Conservation (phyloP, 2,329 filamentous ascomycete genomes). For the Talaromyces piceae region DNA sequence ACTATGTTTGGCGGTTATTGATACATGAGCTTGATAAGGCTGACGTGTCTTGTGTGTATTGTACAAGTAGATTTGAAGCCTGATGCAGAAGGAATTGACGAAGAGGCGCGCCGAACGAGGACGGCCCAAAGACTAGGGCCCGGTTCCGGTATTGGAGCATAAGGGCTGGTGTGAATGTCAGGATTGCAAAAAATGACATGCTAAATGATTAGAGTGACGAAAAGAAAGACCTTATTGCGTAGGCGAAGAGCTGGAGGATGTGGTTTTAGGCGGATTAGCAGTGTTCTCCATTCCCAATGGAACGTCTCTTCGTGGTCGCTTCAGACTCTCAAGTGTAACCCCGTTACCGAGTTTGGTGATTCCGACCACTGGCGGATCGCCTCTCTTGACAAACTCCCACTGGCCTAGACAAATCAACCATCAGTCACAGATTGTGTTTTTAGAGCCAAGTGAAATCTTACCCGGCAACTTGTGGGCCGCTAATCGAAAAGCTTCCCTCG, state of each 20-base stretch:
- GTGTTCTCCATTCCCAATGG: conserved; percentile 33
- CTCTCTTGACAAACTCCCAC: conserved; percentile 92
- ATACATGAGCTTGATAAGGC: conserved; percentile 19
- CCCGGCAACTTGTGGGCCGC: conserved; percentile 93
- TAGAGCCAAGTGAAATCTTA: conserved; percentile 36
- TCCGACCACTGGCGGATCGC: conserved; percentile 81
- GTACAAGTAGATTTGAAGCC: conserved; percentile 30
- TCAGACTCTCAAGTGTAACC: conserved; percentile 73
- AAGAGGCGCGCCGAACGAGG: conserved; percentile 36
- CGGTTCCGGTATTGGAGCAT: conserved; percentile 50
- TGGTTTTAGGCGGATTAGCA: conserved; percentile 23
- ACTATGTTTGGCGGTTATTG: neutral
- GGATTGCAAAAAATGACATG: neutral
- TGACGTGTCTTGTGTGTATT: conserved; percentile 27
- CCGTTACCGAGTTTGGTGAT: conserved; percentile 81
- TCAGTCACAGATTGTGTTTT: neutral
- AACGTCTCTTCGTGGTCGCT: conserved; percentile 65
- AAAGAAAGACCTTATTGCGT: conserved; percentile 23
- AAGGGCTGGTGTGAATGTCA: conserved; percentile 11
- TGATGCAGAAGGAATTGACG: conserved; percentile 32
- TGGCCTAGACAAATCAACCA: conserved; percentile 25
- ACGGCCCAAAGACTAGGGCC: conserved; percentile 48
- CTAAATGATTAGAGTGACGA: neutral
- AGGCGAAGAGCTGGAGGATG: conserved; percentile 29
- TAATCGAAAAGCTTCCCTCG: conserved; percentile 83